phyloP scores from a whole-genome alignment of 2,329 filamentous ascomycete species.

The Penicillium brasilianum region DNA sequence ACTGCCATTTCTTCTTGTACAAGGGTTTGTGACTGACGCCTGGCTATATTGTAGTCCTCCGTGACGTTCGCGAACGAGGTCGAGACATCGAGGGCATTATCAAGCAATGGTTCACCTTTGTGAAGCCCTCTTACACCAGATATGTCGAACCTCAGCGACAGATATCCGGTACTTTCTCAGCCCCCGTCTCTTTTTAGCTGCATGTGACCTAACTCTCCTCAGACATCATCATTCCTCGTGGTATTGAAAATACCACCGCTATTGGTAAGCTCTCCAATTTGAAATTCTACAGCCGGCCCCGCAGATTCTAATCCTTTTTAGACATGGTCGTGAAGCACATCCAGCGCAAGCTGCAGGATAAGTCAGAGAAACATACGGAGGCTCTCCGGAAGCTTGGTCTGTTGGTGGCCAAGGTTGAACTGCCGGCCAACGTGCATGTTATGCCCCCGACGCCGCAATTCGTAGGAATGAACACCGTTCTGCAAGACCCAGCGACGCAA shows the following conservation, averaged over 20 bases:
- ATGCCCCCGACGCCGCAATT: constrained; percentile 80
- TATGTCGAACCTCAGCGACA: constrained; percentile 91
- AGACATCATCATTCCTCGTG: constrained; percentile 93
- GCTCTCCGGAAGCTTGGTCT: constrained; percentile 77
- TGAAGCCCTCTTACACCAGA: constrained; percentile 96
- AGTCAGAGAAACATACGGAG: constrained; percentile 80
- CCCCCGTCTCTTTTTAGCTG: no score
- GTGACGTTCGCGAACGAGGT: constrained; percentile 87
- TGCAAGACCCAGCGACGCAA: constrained; percentile 77
- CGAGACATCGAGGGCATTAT: constrained; percentile 94
- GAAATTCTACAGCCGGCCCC: not conserved
- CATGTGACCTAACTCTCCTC: constrained; percentile 19
- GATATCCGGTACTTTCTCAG: constrained; percentile 67
- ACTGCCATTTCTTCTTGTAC: not conserved
- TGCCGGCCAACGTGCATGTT: constrained; percentile 76
- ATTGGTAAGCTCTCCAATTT: constrained; percentile 57
- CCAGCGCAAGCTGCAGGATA: constrained; percentile 81
- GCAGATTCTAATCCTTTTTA: constrained; percentile 41
- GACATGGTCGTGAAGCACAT: constrained; percentile 95
- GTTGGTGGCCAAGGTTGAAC: constrained; percentile 70
- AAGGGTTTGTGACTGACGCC: constrained; percentile 27
- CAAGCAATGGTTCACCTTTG: constrained; percentile 96
- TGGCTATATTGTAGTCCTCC: constrained; percentile 63
- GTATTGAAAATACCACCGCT: constrained; percentile 91
- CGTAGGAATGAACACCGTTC: constrained; percentile 84